Base-by-base conservation (phyloP, 1,284 basidiomycete species). In the Peniophora sp. region DNA sequence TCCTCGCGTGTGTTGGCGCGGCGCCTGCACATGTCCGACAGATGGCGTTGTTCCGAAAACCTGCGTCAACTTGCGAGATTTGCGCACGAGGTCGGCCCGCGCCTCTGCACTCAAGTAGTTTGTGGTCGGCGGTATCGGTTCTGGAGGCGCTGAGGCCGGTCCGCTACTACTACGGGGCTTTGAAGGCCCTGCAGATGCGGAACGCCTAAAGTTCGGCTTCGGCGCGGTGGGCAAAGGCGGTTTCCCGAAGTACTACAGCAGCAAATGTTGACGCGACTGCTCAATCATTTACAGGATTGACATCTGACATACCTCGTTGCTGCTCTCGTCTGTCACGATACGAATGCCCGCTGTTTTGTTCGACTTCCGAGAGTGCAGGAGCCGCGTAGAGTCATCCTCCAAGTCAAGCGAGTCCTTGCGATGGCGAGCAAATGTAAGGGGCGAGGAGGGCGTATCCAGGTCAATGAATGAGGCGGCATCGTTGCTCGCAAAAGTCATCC, bases 51-150 rank as follows among this genome's bases (percentile, higher is more conserved):
- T 74, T 23, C 91, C 91, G 47, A 93, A 82, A 17, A 92, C 66
- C 58, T 85, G 82, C 23, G 87, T 78, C 39, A 93, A 74, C 66
- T 93, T 93, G 58, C 83, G 79, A 27, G 82, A 79, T 56, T 84
- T 83, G 48, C 81, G 74, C 22, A 92, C 69, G 48, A 87, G 79
- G 39, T 87, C 82, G 0, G 84, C 78, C 20, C 88, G 83, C 57
- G 88, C 82, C 20, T 76, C 73, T 10, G 82, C 68, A 52, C 74
- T 71, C 36, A 92, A 79, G 51, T 75, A 68, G 62, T 89, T 89
- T 2, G 80, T 83, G 3, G 83, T 85, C 1, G 79, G 76, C 0
- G 82, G 80, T 15, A 63, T 55, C 51, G 50, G 50, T 44, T 42
- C 20, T 5, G 53, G 51, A n/a, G 43, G 43, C 43, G 43, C 43